phyloP scores from a whole-genome alignment of 257 asterid genomes.

The Thymus mandschuricus region DNA sequence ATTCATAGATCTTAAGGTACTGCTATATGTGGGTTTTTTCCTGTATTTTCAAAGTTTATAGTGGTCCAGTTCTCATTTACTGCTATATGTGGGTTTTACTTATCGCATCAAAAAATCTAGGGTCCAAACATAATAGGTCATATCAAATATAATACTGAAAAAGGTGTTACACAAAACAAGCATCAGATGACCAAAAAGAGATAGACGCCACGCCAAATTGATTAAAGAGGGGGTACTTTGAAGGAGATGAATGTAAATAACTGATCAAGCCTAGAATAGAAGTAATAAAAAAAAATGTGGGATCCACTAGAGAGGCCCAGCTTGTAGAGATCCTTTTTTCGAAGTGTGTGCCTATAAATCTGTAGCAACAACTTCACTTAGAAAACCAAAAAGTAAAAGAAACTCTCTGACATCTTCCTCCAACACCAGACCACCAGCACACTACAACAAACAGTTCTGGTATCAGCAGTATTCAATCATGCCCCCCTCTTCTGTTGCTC shows the following conservation, averaged over 20 bases:
- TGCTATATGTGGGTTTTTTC: too few species aligned
- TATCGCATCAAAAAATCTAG: too few species aligned
- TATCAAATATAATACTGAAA: constrained; percentile 13
- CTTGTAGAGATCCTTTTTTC: constrained; percentile 35
- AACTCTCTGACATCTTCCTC: constrained; percentile 37
- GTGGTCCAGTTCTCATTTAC: too few species aligned
- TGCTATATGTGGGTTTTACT: too few species aligned
- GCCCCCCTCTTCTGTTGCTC: constrained; percentile 64
- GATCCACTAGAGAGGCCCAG: constrained; percentile 45
- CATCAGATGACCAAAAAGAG: constrained; percentile 31
- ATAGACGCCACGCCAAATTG: constrained; percentile 26
- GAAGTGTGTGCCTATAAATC: constrained; percentile 51
- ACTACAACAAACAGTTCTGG: constrained; percentile 26
- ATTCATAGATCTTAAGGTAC: too few species aligned
- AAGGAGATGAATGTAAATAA: constrained; percentile 44
- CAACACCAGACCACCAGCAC: constrained; percentile 32
- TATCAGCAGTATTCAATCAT: constrained; percentile 43
- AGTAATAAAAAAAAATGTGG: constrained; percentile 44
- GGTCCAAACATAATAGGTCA: background rate
- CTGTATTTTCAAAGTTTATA: too few species aligned
- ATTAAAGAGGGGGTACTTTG: constrained; percentile 25
- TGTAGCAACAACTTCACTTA: constrained; percentile 50
- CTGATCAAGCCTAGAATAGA: constrained; percentile 41
- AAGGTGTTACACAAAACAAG: constrained; percentile 15
- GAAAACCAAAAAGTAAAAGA: constrained; percentile 43